Evolutionary conservation across 805 yeast genomes (phyloP).

Genomic region (Metschnikowia cubensis): DNA sequence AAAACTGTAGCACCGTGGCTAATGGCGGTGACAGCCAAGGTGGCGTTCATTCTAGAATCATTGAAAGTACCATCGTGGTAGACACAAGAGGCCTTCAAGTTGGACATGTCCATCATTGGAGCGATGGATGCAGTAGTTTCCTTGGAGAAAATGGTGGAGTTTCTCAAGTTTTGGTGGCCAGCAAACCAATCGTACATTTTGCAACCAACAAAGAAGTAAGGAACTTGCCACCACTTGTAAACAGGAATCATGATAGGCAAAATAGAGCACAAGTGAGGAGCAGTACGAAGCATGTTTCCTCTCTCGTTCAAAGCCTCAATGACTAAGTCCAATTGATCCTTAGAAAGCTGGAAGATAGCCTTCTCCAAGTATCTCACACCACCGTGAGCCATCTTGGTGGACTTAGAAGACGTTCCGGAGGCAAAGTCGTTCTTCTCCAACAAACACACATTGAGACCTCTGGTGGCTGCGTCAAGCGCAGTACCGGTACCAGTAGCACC

Average conservation of each 20-base stretch:
- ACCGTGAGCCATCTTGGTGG: constrained; percentile 96
- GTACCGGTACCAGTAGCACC: constrained; percentile 96
- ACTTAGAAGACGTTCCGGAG: constrained; percentile 87
- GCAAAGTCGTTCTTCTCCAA: constrained; percentile 89
- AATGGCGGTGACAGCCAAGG: constrained; percentile 81
- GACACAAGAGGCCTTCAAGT: constrained; percentile 84
- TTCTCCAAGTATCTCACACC: constrained; percentile 95
- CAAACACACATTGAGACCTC: constrained; percentile 86
- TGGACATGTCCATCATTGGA: constrained; percentile 77
- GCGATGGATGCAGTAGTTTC: constrained; percentile 66
- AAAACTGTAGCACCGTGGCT: constrained; percentile 85
- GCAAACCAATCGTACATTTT: constrained; percentile 91
- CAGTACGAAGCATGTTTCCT: constrained; percentile 79
- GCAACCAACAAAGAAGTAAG: constrained; percentile 89
- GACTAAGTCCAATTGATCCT: constrained; percentile 83
- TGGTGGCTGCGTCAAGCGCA: constrained; percentile 84
- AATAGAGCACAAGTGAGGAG: constrained; percentile 84
- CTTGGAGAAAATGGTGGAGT: constrained; percentile 68
- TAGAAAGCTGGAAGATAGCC: constrained; percentile 88
- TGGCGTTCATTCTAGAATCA: constrained; percentile 84
- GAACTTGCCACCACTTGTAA: constrained; percentile 92
- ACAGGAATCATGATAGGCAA: constrained; percentile 96
- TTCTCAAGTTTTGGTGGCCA: constrained; percentile 78
- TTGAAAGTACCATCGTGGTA: constrained; percentile 95
- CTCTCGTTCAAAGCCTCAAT: constrained; percentile 87